Evolutionary conservation across 2,329 filamentous ascomycete genomes (phyloP).

Genomic region (Iodosphaeria phyllophila): DNA sequence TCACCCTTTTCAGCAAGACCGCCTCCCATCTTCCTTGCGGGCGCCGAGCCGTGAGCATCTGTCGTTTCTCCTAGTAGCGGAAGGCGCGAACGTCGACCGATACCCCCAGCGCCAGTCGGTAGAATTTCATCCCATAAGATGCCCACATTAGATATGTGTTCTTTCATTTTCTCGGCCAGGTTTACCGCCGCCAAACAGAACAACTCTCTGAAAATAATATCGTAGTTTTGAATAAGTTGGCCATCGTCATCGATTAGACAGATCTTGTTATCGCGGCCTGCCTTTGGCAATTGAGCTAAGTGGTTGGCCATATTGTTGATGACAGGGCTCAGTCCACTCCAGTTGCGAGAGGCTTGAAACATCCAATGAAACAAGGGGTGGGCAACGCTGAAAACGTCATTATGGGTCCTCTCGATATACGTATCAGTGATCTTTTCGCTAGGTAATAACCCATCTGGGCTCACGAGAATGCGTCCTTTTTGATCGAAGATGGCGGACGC

Average conservation of each 20-base stretch:
- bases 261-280: conserved; percentile 17
- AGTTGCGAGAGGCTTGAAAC: conserved; percentile 63
- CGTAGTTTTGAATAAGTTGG: conserved; percentile 48
- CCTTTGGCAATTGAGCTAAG: conserved; percentile 30
- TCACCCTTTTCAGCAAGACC: conserved; percentile 22
- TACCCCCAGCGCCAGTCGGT: conserved; percentile 31
- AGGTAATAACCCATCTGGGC: conserved; percentile 48
- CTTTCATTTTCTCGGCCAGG: conserved; percentile 49
- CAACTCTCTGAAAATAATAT: conserved; percentile 60
- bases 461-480: conserved; percentile 48
- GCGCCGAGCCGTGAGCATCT: conserved; percentile 4
- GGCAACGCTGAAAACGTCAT: conserved; percentile 56
- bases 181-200: conserved; percentile 65
- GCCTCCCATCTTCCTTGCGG: conserved; percentile 6
- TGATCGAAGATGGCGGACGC: conserved; percentile 49
- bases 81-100: conserved; percentile 1
- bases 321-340: conserved; percentile 48
- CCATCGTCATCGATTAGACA: conserved; percentile 33
- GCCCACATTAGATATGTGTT: conserved; percentile 43
- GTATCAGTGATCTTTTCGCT: conserved; percentile 63
- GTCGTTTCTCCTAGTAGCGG: conserved; percentile 3
- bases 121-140: conserved; percentile 61
- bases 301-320: conserved; percentile 57
- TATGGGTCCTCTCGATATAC: conserved; percentile 49
- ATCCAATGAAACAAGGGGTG: conserved; percentile 80